Base-by-base conservation (phyloP, 2,329 filamentous ascomycete genomes). In the Aspergillus sp. region DNA sequence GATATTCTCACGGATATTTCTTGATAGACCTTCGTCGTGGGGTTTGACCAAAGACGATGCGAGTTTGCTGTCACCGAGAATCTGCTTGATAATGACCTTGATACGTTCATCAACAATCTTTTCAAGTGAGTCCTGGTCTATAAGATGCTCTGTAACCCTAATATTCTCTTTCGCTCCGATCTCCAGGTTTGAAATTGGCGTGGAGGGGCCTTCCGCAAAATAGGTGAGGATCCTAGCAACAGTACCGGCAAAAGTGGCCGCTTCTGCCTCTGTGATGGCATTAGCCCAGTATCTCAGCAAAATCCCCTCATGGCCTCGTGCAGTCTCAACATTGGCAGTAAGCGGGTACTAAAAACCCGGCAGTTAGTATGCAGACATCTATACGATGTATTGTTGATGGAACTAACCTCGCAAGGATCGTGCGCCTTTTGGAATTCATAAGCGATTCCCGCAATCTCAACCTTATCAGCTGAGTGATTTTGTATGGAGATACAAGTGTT, bases 401-500 rank as follows among this genome's bases (percentile, higher is more conserved):
- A 15, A 33, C 68, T 65, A 63, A 74, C 72, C 62, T 75, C 75
- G 42, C 68, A 75, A 12, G 75, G 74, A 53, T 77, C 75, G 48
- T 75, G 63, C 27, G 68, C 70, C 51, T 69, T 66, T 41, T 70
- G 60, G 4, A 69, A 56, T 8, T 72, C 64, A 47, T 75, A 75
- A 0, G 65, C 63, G 19, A 76, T 55, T 3, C 64, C 63, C 17
- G 67, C 64, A 2, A 71, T 59, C 44, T 67, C 62, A 5, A 60
- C 53, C 17, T 65, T 66, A 3, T 65, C 62, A 30, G 60, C 62
- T 1, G 66, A 65, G 37, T 71, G 68, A 51, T 73, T 75, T 34
- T 78, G 76, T 34, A 77, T 75, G 1, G 76, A 77, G 6, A 78
- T 65, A 0, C 71, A 74, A 3, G 76, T 77, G 58, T 78, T 77